Conservation (phyloP, 208 protist genomes). For the Wallacemonas collosoma region DNA sequence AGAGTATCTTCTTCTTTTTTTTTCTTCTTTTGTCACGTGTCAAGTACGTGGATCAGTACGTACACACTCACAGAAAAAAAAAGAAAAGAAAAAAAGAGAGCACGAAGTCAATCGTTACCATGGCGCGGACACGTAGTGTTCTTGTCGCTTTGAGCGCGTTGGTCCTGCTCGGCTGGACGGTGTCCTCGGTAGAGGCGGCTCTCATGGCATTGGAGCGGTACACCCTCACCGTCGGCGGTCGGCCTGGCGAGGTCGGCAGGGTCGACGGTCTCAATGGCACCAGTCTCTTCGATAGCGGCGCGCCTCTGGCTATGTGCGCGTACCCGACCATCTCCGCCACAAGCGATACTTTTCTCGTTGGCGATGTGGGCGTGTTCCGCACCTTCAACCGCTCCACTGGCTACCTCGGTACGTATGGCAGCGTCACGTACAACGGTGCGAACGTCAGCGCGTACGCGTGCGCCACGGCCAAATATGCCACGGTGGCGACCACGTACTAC, state of each 20-base stretch:
- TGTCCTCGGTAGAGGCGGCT: neutral
- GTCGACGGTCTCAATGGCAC: slow-evolving; percentile 32
- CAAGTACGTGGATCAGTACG: neutral
- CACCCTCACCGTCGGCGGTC: slow-evolving; percentile 43
- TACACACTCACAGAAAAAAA: neutral
- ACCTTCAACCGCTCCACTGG: slow-evolving; percentile 37
- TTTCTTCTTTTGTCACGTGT: neutral
- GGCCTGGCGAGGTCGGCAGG: neutral
- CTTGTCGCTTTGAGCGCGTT: slow-evolving; percentile 6
- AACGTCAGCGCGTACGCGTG: neutral
- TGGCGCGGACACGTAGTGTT: neutral
- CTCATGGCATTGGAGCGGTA: slow-evolving; percentile 25
- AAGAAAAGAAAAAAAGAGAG: neutral
- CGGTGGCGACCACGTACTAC: slow-evolving; percentile 27
- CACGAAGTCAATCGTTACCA: neutral
- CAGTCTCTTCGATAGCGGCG: slow-evolving; percentile 28
- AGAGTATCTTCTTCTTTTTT: slow-evolving; percentile 16
- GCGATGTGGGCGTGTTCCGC: slow-evolving; percentile 34
- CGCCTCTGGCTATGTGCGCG: slow-evolving; percentile 42
- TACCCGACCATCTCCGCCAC: slow-evolving; percentile 20
- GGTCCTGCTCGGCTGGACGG: slow-evolving; percentile 12
- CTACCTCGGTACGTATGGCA: slow-evolving; percentile 26
- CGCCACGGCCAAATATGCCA: slow-evolving; percentile 15
- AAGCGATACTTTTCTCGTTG: slow-evolving; percentile 42
- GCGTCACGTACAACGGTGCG: slow-evolving; percentile 8